Evolutionary conservation across 2,329 filamentous ascomycete species (phyloP).

Genomic region (Rutstroemia sp.): DNA sequence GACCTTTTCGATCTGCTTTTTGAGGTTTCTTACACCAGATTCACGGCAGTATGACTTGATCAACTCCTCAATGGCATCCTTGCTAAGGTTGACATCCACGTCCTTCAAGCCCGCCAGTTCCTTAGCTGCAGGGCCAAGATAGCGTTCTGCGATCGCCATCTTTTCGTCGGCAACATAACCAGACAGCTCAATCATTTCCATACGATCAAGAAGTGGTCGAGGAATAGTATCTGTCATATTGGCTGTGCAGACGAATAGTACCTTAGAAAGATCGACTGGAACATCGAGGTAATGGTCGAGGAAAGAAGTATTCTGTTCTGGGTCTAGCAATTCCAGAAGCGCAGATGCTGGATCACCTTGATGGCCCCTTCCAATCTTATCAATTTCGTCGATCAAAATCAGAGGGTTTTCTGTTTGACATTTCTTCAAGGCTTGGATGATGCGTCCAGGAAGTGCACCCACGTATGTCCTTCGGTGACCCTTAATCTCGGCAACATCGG

Average conservation of each 20-base stretch:
- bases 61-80: conserved; percentile 86
- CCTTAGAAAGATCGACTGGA: conserved; percentile 93
- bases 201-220: conserved; percentile 84
- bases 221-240: conserved; percentile 99
- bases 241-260: conserved; percentile 96
- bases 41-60: conserved; percentile 99
- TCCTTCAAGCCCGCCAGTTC: conserved; percentile 85
- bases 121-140: conserved; percentile 89
- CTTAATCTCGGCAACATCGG: conserved; percentile 98
- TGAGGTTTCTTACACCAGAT: conserved; percentile 92
- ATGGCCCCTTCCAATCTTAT: conserved; percentile 95
- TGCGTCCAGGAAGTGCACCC: conserved; percentile 86
- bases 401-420: conserved; percentile 98
- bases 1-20: conserved; percentile 99
- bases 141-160: conserved; percentile 93
- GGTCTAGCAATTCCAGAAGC: conserved; percentile 85
- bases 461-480: conserved; percentile 95
- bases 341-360: conserved; percentile 95
- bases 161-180: conserved; percentile 98
- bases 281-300: conserved; percentile 98
- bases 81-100: conserved; percentile 79
- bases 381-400: conserved; percentile 93
- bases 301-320: conserved; percentile 96
- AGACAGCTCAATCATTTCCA: conserved; percentile 95
- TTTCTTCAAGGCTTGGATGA: conserved; percentile 98